Evolutionary conservation across 768 basidiomycete genomes (phyloP), one percentile per base, ranked within the genome.

Genomic region (Neoboletus brunneissimus): DNA sequence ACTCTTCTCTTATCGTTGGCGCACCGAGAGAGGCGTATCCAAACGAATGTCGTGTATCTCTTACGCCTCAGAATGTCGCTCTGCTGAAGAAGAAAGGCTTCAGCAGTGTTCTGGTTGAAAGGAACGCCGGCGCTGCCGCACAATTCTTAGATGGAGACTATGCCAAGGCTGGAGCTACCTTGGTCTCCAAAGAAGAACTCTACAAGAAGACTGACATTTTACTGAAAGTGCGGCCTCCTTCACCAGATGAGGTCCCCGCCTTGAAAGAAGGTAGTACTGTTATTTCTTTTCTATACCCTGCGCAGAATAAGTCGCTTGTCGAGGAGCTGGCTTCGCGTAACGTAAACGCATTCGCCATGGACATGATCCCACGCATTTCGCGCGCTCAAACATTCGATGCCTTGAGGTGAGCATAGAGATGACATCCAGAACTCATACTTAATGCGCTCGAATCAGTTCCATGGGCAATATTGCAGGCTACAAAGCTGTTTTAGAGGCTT

Each of bases 401-500:
- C 37, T 75, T 94, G 63, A 92, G 89, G 90, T 88, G 52, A 60
- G 70, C 53, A 44, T 59, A 25, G 16, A 53, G 34, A 57, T 27
- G 31, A 11, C 49, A 15, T 18, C 13, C 32, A 51, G 47, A 48
- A 41, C 58, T 31, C 53, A n/a, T 44, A 46, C 6, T 35, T 32
- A 48, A 51, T 40, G 15, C 51, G 41, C 20, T 31, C 16, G 38
- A 29, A 32, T 29, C 35, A 92, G 92, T 65, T 93, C 91, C 25
- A 94, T 94, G 92, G 86, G 88, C n/a, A 94, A 94, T 67, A 94
- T 92, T 41, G 83, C 91, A n/a, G 92, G 92, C 13, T 94, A 94
- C 72, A 92, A 94, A 70, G 92, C 92, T 40, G 91, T 94, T 46
- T 71, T 94, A 67, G 92, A 94, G 71, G 92, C 92, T 31, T 89